Evolutionary conservation across 139 green algal genomes (phyloP).

Genomic region (Tetraselmis striata): DNA sequence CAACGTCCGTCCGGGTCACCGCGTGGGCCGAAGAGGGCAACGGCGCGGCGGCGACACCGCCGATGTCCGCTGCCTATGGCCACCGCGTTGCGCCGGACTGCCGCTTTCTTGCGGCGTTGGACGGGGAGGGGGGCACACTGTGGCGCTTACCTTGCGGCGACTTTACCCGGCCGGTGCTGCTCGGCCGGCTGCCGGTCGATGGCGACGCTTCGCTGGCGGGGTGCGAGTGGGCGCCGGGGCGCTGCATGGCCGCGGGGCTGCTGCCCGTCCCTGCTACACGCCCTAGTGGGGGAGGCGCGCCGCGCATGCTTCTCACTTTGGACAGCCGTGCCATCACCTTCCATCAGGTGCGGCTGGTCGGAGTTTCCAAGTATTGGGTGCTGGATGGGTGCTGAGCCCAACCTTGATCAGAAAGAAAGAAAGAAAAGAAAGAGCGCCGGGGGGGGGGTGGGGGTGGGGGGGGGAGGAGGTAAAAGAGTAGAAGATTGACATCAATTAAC

Average conservation of each 20-base stretch:
- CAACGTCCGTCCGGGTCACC: too few species aligned
- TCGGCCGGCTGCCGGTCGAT: neutral
- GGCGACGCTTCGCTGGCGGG: neutral
- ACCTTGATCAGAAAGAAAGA: too few species aligned
- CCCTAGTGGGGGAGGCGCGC: too few species aligned
- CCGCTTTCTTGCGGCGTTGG: neutral
- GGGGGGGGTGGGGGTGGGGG: too few species aligned
- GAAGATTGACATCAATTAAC: too few species aligned
- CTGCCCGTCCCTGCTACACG: neutral
- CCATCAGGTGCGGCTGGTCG: neutral
- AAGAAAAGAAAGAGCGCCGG: too few species aligned
- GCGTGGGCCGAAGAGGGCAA: neutral
- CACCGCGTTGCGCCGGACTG: neutral
- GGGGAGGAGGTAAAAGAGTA: too few species aligned
- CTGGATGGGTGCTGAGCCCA: neutral
- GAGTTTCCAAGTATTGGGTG: neutral
- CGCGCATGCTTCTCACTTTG: neutral
- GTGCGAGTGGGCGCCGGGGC: neutral
- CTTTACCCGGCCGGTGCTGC: neutral
- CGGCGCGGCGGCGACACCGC: neutral
- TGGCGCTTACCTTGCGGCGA: neutral
- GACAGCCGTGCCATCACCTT: neutral
- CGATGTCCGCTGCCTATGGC: neutral
- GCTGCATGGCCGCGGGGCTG: too few species aligned
- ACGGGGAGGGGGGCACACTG: neutral